Evolutionary conservation across 139 green algal species (phyloP), one percentile per base, ranked within the genome.

Genomic region (Mychonastes homosphaera): DNA sequence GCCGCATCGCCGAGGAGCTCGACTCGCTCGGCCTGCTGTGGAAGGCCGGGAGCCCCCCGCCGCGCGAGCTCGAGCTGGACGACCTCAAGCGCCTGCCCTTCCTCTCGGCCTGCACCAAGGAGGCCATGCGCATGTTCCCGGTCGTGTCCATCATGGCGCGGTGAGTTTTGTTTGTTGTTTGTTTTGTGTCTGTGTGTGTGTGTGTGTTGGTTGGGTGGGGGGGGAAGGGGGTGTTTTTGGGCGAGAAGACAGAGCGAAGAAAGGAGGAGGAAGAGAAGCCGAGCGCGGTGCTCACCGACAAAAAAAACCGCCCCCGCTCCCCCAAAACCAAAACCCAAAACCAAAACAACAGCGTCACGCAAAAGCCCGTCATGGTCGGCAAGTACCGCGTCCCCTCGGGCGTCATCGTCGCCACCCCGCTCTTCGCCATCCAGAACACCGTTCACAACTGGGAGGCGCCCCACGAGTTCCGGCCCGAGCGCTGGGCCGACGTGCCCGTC

Each of bases 351-450:
- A n/a, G n/a, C n/a, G n/a, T 60, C 10, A 44, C 38, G 13, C 38
- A 44, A 15, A 53, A 27, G 45, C 19, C 36, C 15, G 24, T 21
- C 27, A n/a, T 33, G 38, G 36, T 62, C 15, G 61, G 61, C 23
- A 30, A 32, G 30, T 68, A 56, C 38, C 58, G 44, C n/a, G 21
- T 67, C n/a, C 59, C 59, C 39, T 29, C 21, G 2, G 61, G 61
- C 28, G 49, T 34, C 2, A 24, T 73, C 3, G 53, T 66, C 19
- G 65, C 18, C 4, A 62, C 63, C 18, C 65, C 65, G 23, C 64
- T 65, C 26, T 76, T 76, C 49, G 62, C 65, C 24, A 64, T 79
- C 28, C 65, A 77, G 10, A 81, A 73, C 53, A 64, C 56, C 12
- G 24, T 62, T 7, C 62, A 71, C 53, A 73, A 74, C 56, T 77